Base-by-base conservation (phyloP, 768 basidiomycete species). In the Collybia sordida region DNA sequence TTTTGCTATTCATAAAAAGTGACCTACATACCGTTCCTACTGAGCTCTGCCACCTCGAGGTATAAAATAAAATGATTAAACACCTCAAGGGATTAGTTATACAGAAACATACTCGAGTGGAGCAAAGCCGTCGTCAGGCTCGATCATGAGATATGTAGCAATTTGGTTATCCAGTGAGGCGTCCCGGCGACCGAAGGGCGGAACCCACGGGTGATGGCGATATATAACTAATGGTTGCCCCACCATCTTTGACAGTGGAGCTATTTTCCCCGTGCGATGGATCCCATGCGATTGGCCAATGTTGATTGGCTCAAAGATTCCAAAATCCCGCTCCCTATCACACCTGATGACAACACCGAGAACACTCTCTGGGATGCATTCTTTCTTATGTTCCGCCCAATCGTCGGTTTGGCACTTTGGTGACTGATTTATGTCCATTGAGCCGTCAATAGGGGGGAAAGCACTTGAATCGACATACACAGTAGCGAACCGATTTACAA, bases 71-170 rank as follows among this genome's bases (percentile, higher is more conserved):
- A 18, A 40, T 19, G 8, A 21, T 23, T 28, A 27, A 12, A 12
- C 24, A 48, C 6, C 7, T 22, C 4, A 4, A 36, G 15, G 11
- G 3, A n/a, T 31, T 15, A 28, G 24, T 18, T 4, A 42, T 36
- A 14, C 23, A 19, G 14, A 27, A 40, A 42, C 38, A 6, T 43
- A 52, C 51, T 46, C 39, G 3, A 23, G 46, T 7, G 28, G 34
- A 28, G 51, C 51, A 12, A 43, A 52, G 19, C 51, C 51, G 19
- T 21, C 23, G 22, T 36, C 9, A 23, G 27, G 45, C 9, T 46
- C 34, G 4, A 55, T 55, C 50, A 52, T 55, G 22, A 51, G 43
- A n/a, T 37, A 49, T 11, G 50, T 55, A n/a, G 47, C 50, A n/a
- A 55, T 55, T 36, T 45, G 24, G 34, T 52, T 49, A 19, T 55